These are phyloP conservation scores for Hibiscus tridactylites DNA, from an alignment of 345 rosid species.

Conservation along the genomic window DNA sequence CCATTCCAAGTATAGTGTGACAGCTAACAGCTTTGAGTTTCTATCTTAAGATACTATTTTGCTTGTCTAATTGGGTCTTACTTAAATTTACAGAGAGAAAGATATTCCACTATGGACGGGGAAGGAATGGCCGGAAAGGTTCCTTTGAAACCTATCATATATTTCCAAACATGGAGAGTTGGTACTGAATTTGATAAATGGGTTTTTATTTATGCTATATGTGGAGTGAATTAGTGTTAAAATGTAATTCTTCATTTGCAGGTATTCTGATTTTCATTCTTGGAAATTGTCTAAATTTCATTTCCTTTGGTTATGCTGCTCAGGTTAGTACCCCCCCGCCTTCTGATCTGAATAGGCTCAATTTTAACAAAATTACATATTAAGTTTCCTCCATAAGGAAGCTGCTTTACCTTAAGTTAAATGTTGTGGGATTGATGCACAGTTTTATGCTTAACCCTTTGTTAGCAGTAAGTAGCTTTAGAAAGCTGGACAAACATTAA, in stretches of 20 bases:
- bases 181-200: conserved; percentile 33
- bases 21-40: neutral
- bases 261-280: conserved; percentile 78
- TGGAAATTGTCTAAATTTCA: conserved; percentile 94
- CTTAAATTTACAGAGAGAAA: conserved; percentile 66
- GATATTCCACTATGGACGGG: conserved; percentile 43
- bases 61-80: conserved; percentile 9
- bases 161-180: conserved; percentile 96
- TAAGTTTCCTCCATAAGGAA: neutral
- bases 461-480: neutral
- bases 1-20: neutral
- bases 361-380: neutral
- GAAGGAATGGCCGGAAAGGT: conserved; percentile 58
- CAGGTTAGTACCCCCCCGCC: conserved; percentile 47
- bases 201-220: neutral
- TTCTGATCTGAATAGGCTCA: neutral
- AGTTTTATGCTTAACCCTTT: neutral
- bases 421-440: neutral
- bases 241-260: conserved; percentile 31
- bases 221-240: conserved; percentile 10
- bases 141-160: conserved; percentile 62
- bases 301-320: conserved; percentile 99
- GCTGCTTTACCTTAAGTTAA: neutral
- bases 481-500: neutral
- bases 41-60: neutral